These are phyloP conservation scores for Aspergillus ruber DNA, from an alignment of 2,329 filamentous ascomycete genomes.

Conservation along the genomic window DNA sequence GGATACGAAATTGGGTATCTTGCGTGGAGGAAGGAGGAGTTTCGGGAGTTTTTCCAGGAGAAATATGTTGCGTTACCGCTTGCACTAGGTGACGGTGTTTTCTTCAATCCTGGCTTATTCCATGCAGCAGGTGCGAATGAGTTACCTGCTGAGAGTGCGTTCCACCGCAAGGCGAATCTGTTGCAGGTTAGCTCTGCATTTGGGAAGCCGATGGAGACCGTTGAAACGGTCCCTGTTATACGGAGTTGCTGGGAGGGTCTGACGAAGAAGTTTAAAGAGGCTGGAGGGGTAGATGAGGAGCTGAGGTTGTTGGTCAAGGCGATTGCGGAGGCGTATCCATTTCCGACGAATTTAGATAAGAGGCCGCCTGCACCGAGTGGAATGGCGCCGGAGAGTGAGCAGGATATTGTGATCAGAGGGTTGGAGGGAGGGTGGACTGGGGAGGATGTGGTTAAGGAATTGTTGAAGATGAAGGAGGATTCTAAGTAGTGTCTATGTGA, in stretches of 20 bases:
- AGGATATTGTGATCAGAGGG: constrained; percentile 44
- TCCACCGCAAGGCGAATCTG: constrained; percentile 55
- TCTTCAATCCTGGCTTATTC: constrained; percentile 59
- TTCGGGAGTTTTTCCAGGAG: constrained; percentile 49
- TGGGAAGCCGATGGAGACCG: constrained; percentile 58
- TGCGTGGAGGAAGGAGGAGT: constrained; percentile 49
- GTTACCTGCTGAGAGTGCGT: constrained; percentile 24
- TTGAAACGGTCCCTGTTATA: constrained; percentile 50
- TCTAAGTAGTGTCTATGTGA: constrained; percentile 13
- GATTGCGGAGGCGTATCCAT: constrained; percentile 55
- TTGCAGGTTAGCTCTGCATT: constrained; percentile 58
- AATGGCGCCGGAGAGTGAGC: constrained; percentile 57
- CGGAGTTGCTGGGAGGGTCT: constrained; percentile 49
- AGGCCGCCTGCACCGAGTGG: constrained; percentile 50
- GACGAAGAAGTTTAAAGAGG: constrained; percentile 42
- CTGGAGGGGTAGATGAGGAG: constrained; percentile 28
- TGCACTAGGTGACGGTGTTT: constrained; percentile 53
- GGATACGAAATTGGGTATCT: constrained; percentile 52
- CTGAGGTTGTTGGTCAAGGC: constrained; percentile 46
- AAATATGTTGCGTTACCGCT: constrained; percentile 50
- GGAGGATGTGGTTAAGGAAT: constrained; percentile 34
- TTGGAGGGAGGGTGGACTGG: constrained; percentile 39
- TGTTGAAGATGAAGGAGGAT: constrained; percentile 35
- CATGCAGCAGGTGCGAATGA: constrained; percentile 57
- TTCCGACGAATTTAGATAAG: constrained; percentile 56